Conservation (phyloP, 306 rosid genomes). For the Acacia confusa region DNA sequence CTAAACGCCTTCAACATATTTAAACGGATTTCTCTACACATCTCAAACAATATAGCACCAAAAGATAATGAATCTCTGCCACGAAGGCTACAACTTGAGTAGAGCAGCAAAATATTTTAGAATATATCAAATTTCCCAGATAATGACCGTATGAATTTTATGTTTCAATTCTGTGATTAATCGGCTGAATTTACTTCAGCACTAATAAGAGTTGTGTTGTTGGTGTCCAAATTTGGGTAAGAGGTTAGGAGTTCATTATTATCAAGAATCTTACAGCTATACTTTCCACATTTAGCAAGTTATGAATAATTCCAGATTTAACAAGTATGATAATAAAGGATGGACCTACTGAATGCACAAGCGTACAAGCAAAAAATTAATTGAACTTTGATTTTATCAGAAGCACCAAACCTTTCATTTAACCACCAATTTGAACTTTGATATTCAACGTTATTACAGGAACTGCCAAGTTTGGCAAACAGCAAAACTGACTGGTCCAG, state of each 20-base stretch:
- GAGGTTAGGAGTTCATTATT: neutral
- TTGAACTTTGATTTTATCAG: no score
- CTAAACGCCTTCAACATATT: constrained; percentile 7
- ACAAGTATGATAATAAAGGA: neutral
- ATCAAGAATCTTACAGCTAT: neutral
- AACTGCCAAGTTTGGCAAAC: neutral
- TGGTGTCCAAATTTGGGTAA: neutral
- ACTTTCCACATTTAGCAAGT: neutral
- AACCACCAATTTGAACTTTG: neutral
- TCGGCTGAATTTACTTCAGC: neutral
- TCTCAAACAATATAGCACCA: neutral
- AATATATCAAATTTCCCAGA: neutral
- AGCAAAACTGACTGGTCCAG: neutral
- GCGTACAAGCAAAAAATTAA: no score
- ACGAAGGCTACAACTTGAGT: neutral
- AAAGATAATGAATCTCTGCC: neutral
- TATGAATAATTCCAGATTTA: neutral
- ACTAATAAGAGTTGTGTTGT: neutral
- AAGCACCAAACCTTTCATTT: neutral
- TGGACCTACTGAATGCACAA: neutral
- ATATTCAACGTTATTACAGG: neutral
- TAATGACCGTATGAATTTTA: neutral
- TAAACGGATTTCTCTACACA: neutral
- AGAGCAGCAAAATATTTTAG: neutral
- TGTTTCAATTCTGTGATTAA: neutral